phyloP scores from a whole-genome alignment of 257 asterid genomes.

The Catharanthus roseus region DNA sequence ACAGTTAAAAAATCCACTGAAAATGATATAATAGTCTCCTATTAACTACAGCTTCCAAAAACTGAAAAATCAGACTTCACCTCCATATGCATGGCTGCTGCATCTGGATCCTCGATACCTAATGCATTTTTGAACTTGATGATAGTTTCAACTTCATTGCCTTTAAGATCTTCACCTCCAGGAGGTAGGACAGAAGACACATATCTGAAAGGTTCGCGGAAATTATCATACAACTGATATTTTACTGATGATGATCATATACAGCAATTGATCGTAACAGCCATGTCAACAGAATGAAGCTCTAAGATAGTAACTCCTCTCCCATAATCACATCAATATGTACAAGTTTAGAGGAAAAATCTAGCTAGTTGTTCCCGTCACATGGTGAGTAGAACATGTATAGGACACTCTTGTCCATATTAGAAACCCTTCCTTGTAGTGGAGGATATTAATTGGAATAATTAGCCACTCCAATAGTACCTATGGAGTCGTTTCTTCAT shows the following conservation, averaged over 20 bases:
- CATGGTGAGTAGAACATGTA: not conserved
- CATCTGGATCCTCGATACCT: conserved; percentile 99
- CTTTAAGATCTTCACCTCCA: conserved; percentile 77
- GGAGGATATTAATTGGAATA: not conserved
- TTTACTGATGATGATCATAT: not conserved
- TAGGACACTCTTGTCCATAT: not conserved
- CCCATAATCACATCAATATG: not conserved
- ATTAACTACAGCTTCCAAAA: not conserved
- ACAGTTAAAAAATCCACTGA: conserved; percentile 21
- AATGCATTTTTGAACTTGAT: conserved; percentile 67
- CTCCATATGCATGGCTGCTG: conserved; percentile 98
- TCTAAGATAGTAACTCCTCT: not conserved
- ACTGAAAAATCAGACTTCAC: conserved; percentile 23
- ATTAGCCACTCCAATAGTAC: not conserved
- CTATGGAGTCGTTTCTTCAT: not conserved
- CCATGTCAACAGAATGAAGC: not conserved
- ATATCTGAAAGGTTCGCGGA: conserved; percentile 37
- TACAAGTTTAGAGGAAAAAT: not conserved
- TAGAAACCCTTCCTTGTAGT: not conserved
- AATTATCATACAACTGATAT: conserved; percentile 1
- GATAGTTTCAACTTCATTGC: conserved; percentile 79
- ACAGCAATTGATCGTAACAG: not conserved
- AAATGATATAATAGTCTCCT: conserved; percentile 1
- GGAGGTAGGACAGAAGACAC: conserved; percentile 80
- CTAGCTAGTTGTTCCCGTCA: not conserved